Evolutionary conservation across 768 basidiomycete species (phyloP).

Genomic region (Rhodotorula toruloides): DNA sequence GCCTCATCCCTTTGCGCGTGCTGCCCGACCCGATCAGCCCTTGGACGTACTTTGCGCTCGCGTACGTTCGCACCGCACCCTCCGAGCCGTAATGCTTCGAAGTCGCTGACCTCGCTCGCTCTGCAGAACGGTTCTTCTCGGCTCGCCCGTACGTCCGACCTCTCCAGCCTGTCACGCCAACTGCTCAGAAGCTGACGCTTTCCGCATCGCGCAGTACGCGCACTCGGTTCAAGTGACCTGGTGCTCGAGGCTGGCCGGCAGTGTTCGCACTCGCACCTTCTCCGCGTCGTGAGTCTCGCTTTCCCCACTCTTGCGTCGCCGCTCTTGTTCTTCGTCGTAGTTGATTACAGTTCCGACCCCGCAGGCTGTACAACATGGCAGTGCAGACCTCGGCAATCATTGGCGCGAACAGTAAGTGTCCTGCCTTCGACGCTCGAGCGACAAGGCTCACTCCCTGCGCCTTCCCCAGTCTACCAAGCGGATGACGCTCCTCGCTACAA

Average conservation of each 20-base stretch:
- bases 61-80: too few species aligned
- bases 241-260: slow-evolving; percentile 44
- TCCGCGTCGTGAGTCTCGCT: slow-evolving; percentile 40
- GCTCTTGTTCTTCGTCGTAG: not conserved
- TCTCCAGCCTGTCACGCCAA: not conserved
- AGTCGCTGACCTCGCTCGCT: slow-evolving; percentile 36
- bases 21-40: not conserved
- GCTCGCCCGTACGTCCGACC: slow-evolving; percentile 44
- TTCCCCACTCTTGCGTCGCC: not conserved
- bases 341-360: not conserved
- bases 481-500: slow-evolving; percentile 40
- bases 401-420: slow-evolving; percentile 1
- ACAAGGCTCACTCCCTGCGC: not conserved
- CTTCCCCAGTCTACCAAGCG: slow-evolving; percentile 23
- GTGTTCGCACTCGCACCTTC: slow-evolving; percentile 46
- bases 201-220: slow-evolving; percentile 18
- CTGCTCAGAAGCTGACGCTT: not conserved
- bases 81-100: slow-evolving; percentile 44
- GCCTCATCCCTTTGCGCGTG: not conserved
- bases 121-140: slow-evolving; percentile 39
- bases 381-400: slow-evolving; percentile 31
- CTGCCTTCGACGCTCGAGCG: too few species aligned
- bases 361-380: slow-evolving; percentile 45
- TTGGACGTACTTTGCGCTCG: not conserved
- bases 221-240: slow-evolving; percentile 46